Evolutionary conservation across 805 yeast species (phyloP).

Genomic region (Saturnispora besseyi): DNA sequence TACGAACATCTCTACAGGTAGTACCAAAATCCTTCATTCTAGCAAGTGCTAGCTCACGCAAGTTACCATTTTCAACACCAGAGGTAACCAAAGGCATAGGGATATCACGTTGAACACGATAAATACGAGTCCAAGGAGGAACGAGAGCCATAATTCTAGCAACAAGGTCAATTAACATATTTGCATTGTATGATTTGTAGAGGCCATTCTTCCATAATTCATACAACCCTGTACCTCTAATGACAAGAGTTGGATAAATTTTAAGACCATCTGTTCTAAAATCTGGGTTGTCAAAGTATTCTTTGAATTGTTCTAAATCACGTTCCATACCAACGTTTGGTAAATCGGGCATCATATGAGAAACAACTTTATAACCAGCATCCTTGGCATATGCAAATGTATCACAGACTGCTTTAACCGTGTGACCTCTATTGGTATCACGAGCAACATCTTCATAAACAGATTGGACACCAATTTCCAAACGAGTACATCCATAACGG

Average conservation of each 20-base stretch:
- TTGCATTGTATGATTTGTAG: slow-evolving; percentile 90
- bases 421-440: slow-evolving; percentile 96
- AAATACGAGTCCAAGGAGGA: slow-evolving; percentile 99
- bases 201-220: slow-evolving; percentile 96
- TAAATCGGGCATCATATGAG: slow-evolving; percentile 99
- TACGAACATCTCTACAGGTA: slow-evolving; percentile 89
- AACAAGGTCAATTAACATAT: slow-evolving; percentile 86
- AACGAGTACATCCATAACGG: slow-evolving; percentile 90
- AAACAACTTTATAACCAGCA: slow-evolving; percentile 94
- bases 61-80: slow-evolving; percentile 96
- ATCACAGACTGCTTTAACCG: slow-evolving; percentile 91
- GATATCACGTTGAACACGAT: slow-evolving; percentile 96
- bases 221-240: slow-evolving; percentile 93
- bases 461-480: slow-evolving; percentile 95
- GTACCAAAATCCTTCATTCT: slow-evolving; percentile 98
- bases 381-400: slow-evolving; percentile 95
- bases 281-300: slow-evolving; percentile 93
- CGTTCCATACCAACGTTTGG: slow-evolving; percentile 99
- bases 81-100: slow-evolving; percentile 98
- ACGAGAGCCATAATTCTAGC: slow-evolving; percentile 93
- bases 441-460: slow-evolving; percentile 98
- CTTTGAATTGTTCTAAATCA: slow-evolving; percentile 90
- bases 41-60: slow-evolving; percentile 90
- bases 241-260: slow-evolving; percentile 91
- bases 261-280: slow-evolving; percentile 96